Base-by-base conservation (phyloP, 352 stramenopile species). In the Blastocystis sp. region DNA sequence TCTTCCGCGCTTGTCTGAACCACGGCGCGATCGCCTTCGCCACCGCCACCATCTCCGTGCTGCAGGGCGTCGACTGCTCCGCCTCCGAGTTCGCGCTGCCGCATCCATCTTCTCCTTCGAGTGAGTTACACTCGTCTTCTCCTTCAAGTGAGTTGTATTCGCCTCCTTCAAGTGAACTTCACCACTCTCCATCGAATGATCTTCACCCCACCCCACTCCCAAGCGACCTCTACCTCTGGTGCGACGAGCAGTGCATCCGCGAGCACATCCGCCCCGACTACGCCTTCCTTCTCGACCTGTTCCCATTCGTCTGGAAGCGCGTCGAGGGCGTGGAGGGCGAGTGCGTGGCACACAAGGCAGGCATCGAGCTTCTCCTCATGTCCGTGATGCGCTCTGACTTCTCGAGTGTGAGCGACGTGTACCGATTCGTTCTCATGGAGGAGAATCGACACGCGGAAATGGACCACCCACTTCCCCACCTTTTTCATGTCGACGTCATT, bases 381-480 rank as follows among this genome's bases (percentile, higher is more conserved):
- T 33, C 21, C 24, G 3, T 85, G 10, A 16, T 85, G 33, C 74
- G 50, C 10, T 33, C 31, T 2, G 35, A 35, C 0, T n/a, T 55
- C 10, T 3, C 3, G 24, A 21, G 24, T 0, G 26, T 85, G 37
- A 59, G 55, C 16, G 74, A 85, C 37, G 60, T 85, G 12, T 85
- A 85, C 41, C 74, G 74, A 50, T 85, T 85, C 45, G 50, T 85
- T 2, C n/a, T 85, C 4, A 85, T 85, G 74, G 74, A 85, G 26
- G 74, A 85, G 31, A 62, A 85, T 3, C 74, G 74, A 13, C 74
- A 85, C 45, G 24, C 31, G 2, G 74, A 85, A 50, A 16, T 67
- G 13, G 1, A 50, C 24, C 6, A 85, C 24, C 4, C 24, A 3
- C 24, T 85, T 12, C 19, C 50, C 45, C 50, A 9, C 3, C 37